Evolutionary conservation across 2,329 filamentous ascomycete species (phyloP).

Genomic region (Rhytidhysteron rufulum): DNA sequence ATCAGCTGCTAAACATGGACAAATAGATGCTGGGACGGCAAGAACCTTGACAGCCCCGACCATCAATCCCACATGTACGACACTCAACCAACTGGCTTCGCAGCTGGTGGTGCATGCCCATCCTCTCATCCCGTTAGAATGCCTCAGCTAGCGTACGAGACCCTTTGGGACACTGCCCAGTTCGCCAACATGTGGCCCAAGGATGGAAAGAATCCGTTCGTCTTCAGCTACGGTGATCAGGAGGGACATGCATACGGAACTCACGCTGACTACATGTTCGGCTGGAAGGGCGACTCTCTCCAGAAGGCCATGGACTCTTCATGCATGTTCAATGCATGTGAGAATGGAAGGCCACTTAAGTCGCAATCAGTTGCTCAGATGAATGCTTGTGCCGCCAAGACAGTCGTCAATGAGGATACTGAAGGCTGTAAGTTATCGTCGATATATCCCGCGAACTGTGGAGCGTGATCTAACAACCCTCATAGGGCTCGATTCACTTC

Average conservation of each 20-base stretch:
- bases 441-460: too few relatives aligned
- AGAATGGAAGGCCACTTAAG: conserved; percentile 6
- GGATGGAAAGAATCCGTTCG: conserved; percentile 23
- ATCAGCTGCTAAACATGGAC: too few relatives aligned
- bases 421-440: too few relatives aligned
- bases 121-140: conserved; percentile 24
- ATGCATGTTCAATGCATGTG: conserved; percentile 24
- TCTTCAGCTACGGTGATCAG: conserved; percentile 20
- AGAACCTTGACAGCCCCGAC: conserved; percentile 53
- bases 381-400: neutral
- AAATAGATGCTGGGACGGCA: conserved; percentile 66
- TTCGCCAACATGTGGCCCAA: conserved; percentile 24
- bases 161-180: conserved; percentile 25
- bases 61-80: conserved; percentile 39
- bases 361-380: neutral
- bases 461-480: too few relatives aligned
- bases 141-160: conserved; percentile 30
- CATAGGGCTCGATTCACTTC: too few relatives aligned
- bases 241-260: conserved; percentile 26
- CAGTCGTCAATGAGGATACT: neutral
- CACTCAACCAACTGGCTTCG: conserved; percentile 21
- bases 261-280: conserved; percentile 26
- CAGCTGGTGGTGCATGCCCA: conserved; percentile 19
- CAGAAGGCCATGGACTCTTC: conserved; percentile 21
- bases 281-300: conserved; percentile 25